A percentile compares a stretch with the other conserved stretches of the same genome.
These are phyloP conservation scores for Cenococcum geophilum DNA, from an alignment of 495 filamentous ascomycete genomes.

Conservation along the genomic window DNA sequence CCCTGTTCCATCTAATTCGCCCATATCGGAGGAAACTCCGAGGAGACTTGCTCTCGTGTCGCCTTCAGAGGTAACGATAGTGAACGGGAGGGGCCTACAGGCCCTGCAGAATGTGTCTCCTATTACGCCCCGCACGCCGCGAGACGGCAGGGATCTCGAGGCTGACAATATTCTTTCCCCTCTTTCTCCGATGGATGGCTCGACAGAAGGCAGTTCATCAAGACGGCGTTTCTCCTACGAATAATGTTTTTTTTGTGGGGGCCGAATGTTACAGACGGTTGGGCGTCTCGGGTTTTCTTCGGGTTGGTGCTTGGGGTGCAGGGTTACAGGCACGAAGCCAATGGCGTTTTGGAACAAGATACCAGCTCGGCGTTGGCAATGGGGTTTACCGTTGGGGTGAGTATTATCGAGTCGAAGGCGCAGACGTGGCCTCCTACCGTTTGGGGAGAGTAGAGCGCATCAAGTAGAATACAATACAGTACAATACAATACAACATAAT, in stretches of 20 bases:
- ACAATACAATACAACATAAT: conserved; percentile 2
- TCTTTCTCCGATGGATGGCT: conserved; percentile 24
- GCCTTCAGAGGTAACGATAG: conserved; percentile 22
- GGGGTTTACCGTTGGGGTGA: conserved; percentile 1
- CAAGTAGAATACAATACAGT: too few relatives aligned
- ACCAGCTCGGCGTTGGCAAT: conserved; percentile 1
- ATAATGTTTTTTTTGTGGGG: background rate
- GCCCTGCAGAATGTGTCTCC: conserved; percentile 21
- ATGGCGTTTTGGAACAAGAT: background rate
- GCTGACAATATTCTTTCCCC: conserved; percentile 27
- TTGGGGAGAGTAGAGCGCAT: too few relatives aligned
- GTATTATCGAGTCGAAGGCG: conserved; percentile 13
- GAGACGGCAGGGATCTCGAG: conserved; percentile 20
- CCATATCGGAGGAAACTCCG: conserved; percentile 18
- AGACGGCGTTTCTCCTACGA: conserved; percentile 32
- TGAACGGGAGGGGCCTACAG: conserved; percentile 14
- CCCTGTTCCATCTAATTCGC: conserved; percentile 5
- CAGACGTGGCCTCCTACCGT: background rate
- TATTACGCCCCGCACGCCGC: conserved; percentile 10
- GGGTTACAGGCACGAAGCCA: background rate
- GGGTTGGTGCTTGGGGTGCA: background rate
- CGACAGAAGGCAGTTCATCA: conserved; percentile 4
- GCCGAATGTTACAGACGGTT: too few relatives aligned
- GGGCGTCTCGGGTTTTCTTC: background rate
- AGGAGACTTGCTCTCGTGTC: conserved; percentile 20